These are phyloP conservation scores for Russula compacta DNA, from an alignment of 768 basidiomycete species.

Conservation along the genomic window DNA sequence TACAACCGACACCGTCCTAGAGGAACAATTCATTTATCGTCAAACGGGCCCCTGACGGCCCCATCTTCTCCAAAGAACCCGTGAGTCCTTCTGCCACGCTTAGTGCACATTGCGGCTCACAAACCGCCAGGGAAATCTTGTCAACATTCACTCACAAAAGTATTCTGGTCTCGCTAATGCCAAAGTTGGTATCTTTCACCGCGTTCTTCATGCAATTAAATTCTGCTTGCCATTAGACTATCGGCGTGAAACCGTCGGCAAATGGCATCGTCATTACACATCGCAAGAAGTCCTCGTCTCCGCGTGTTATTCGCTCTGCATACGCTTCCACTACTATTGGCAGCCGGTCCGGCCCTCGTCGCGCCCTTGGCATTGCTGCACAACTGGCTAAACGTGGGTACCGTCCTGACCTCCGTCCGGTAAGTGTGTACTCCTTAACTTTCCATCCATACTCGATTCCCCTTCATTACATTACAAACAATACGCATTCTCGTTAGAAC, in stretches of 20 bases:
- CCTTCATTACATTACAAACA: constrained; percentile 7
- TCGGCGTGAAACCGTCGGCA: constrained; percentile 50
- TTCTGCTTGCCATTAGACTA: constrained; percentile 36
- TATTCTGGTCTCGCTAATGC: constrained; percentile 83
- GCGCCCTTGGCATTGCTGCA: constrained; percentile 57
- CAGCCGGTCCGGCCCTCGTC: constrained; percentile 60
- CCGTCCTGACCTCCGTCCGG: constrained; percentile 68
- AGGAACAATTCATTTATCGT: constrained; percentile 81
- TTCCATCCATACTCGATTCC: neutral
- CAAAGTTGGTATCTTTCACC: constrained; percentile 42
- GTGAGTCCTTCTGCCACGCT: constrained; percentile 34
- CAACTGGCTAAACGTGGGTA: constrained; percentile 55
- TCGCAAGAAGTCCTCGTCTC: constrained; percentile 53
- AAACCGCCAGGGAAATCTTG: constrained; percentile 63
- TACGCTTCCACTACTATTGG: constrained; percentile 47
- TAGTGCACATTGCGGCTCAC: neutral
- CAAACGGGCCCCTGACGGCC: constrained; percentile 64
- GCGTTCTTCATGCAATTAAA: neutral
- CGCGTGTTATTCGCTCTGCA: constrained; percentile 40
- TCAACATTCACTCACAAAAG: constrained; percentile 85
- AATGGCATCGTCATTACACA: constrained; percentile 52
- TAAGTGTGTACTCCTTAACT: constrained; percentile 35
- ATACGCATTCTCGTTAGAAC: constrained; percentile 86
- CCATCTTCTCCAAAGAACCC: constrained; percentile 76
- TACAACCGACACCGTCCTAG: constrained; percentile 30